phyloP scores from a whole-genome alignment of 2,329 filamentous ascomycete species.

The Aschersonia sp. region DNA sequence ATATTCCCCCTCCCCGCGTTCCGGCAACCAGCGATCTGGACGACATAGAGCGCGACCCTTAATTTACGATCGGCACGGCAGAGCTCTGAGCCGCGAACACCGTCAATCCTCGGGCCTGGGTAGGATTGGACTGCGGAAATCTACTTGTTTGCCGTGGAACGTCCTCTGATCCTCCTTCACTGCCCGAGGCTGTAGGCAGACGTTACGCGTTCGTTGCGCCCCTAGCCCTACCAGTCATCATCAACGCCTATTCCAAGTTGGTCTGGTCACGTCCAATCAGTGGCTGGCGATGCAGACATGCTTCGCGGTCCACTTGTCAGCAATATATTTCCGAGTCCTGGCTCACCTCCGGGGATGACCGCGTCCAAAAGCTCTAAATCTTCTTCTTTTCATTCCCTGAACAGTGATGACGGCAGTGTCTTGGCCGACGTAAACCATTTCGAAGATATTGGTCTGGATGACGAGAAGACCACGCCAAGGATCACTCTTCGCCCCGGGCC shows the following conservation, averaged over 20 bases:
- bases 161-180: no score
- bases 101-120: no score
- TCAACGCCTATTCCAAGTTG: background rate
- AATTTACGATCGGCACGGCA: background rate
- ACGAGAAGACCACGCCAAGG: slow-evolving; percentile 37
- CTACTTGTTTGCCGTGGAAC: no score
- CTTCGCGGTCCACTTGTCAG: slow-evolving; percentile 16
- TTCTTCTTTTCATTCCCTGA: slow-evolving; percentile 71
- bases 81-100: background rate
- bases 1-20: background rate
- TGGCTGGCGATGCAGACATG: slow-evolving; percentile 18
- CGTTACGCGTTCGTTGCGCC: no score
- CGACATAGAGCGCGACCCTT: background rate
- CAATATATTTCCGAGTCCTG: slow-evolving; percentile 15
- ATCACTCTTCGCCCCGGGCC: slow-evolving; percentile 20
- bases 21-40: background rate
- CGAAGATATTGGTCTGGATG: slow-evolving; percentile 81
- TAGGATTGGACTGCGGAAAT: no score
- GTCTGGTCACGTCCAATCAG: background rate
- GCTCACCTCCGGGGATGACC: slow-evolving; percentile 47
- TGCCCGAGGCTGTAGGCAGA: no score
- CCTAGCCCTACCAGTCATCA: no score
- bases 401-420: slow-evolving; percentile 56
- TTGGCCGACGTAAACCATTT: slow-evolving; percentile 69
- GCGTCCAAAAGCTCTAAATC: slow-evolving; percentile 81